Conservation (phyloP, 306 rosid species). For the Mimosa bimucronata region DNA sequence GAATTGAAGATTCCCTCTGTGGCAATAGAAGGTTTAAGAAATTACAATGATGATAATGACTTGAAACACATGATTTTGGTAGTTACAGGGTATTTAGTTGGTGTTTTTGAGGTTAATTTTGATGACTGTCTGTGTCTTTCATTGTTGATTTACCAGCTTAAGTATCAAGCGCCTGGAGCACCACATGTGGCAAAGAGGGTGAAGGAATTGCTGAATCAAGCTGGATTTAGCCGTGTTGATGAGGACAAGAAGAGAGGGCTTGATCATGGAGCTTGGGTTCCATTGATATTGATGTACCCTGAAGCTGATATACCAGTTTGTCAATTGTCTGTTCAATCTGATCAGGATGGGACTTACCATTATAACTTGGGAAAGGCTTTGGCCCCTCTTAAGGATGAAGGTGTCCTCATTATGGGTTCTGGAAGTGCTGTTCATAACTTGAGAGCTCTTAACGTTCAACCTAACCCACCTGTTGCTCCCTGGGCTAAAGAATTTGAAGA, state of each 20-base stretch:
- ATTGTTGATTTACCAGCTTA: constrained; percentile 46
- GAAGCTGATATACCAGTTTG: constrained; percentile 85
- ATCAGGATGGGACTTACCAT: constrained; percentile 60
- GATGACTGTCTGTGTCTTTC: neutral
- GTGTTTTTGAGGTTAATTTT: constrained; percentile 10
- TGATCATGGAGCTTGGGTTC: constrained; percentile 95
- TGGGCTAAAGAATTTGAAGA: constrained; percentile 87
- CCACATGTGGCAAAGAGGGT: constrained; percentile 68
- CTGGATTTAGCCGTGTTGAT: constrained; percentile 56
- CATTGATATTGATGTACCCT: constrained; percentile 81
- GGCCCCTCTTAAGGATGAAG: constrained; percentile 79
- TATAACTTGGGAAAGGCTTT: constrained; percentile 72
- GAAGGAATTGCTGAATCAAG: constrained; percentile 56
- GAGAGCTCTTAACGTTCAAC: constrained; percentile 22
- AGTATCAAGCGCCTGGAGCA: constrained; percentile 89
- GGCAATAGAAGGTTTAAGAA: neutral
- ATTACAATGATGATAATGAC: neutral
- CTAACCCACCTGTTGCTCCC: constrained; percentile 9
- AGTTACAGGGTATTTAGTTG: neutral
- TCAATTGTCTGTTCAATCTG: constrained; percentile 73
- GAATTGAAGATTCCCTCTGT: neutral
- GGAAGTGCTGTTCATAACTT: constrained; percentile 86
- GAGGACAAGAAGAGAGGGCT: constrained; percentile 74
- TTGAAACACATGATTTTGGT: neutral
- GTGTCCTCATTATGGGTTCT: constrained; percentile 75